Percentiles rank a stretch among this genome's conserved stretches.
phyloP scores from a whole-genome alignment of 2,329 filamentous ascomycete genomes.

The Cordyceps pruinosa region DNA sequence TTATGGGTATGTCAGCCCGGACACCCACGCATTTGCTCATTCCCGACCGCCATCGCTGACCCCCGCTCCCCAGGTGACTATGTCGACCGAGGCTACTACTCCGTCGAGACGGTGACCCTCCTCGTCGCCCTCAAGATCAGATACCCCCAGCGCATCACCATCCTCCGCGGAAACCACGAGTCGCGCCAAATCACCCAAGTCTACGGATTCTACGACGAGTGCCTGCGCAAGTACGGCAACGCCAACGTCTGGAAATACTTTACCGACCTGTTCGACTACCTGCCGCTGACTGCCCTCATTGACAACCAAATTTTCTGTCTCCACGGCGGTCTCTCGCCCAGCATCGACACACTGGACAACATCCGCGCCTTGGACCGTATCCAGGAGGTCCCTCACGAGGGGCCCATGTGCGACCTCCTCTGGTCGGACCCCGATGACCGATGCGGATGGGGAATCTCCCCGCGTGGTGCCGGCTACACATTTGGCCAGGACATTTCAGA shows the following conservation, averaged over 20 bases:
- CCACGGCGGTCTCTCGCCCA: constrained; percentile 93
- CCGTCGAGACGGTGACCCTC: constrained; percentile 95
- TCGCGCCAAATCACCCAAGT: constrained; percentile 96
- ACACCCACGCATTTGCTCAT: neutral
- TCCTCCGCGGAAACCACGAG: constrained; percentile 97
- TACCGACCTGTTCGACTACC: constrained; percentile 99
- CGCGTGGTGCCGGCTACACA: constrained; percentile 88
- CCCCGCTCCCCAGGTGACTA: constrained; percentile 65
- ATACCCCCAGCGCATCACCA: constrained; percentile 90
- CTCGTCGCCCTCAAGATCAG: constrained; percentile 95
- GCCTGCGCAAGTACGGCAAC: constrained; percentile 95
- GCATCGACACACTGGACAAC: constrained; percentile 91
- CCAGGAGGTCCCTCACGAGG: constrained; percentile 96
- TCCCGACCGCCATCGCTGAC: neutral
- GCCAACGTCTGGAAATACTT: constrained; percentile 99
- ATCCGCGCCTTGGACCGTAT: constrained; percentile 93
- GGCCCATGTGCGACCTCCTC: constrained; percentile 94
- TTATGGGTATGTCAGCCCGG: constrained; percentile 59
- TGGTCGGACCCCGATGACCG: constrained; percentile 98
- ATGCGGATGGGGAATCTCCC: constrained; percentile 93
- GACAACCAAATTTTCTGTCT: constrained; percentile 99
- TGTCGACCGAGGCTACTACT: constrained; percentile 96
- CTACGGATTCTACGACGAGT: constrained; percentile 98
- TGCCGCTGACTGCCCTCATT: constrained; percentile 94
- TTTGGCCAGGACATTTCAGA: constrained; percentile 97